Conservation (phyloP, 2,329 filamentous ascomycete species). For the Calonectria pseudoturangicola region DNA sequence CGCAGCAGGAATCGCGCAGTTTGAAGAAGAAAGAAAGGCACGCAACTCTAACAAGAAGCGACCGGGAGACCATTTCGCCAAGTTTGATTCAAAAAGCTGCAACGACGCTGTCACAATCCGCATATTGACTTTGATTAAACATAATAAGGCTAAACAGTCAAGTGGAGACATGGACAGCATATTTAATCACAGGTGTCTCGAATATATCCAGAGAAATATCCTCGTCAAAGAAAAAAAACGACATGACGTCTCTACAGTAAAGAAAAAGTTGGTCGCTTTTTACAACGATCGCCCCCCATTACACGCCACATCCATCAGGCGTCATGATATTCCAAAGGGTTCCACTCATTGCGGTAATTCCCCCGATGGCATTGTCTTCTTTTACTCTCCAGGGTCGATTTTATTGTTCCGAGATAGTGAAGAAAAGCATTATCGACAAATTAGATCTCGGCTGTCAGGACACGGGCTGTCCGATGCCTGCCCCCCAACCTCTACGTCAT, state of each 20-base stretch:
- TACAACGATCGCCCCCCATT: slow-evolving; percentile 1
- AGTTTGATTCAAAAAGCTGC: background rate
- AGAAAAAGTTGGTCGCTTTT: background rate
- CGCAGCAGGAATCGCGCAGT: background rate
- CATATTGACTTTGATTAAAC: background rate
- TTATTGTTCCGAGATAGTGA: background rate
- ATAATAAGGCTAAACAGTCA: too few relatives aligned
- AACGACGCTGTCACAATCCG: background rate
- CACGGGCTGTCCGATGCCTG: too few relatives aligned
- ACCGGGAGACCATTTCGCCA: background rate
- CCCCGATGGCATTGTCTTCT: background rate
- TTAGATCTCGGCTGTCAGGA: background rate
- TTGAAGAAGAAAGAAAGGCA: background rate
- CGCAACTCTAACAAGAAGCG: background rate
- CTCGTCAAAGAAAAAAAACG: background rate
- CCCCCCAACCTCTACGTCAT: background rate
- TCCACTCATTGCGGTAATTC: background rate
- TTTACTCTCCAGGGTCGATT: background rate
- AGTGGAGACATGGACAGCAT: background rate
- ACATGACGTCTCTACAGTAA: background rate
- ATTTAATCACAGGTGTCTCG: background rate
- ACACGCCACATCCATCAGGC: background rate
- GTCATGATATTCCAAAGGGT: background rate
- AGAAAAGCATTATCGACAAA: background rate
- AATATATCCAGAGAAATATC: background rate